Conservation (phyloP, 352 stramenopile species). For the Globisporangium nodosum region DNA sequence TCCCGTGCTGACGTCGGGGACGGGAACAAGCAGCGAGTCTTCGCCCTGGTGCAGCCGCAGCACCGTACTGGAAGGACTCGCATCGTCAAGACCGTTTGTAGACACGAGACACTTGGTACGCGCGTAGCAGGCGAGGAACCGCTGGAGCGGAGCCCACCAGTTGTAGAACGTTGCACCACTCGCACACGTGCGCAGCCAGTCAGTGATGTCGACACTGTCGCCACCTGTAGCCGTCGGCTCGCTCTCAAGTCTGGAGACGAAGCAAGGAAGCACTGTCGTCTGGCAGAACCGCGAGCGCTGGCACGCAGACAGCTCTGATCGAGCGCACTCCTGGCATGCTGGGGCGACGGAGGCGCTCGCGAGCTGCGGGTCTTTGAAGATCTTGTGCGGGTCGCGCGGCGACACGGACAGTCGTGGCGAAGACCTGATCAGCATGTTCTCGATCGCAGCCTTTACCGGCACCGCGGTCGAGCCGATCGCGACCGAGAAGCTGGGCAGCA, state of each 20-base stretch:
- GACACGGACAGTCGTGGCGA: conserved; percentile 1
- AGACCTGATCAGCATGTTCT: conserved; percentile 10
- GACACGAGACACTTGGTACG: conserved; percentile 7
- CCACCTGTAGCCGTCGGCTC: neutral
- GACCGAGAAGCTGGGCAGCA: conserved; percentile 14
- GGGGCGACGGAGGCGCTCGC: neutral
- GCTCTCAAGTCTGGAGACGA: conserved; percentile 3
- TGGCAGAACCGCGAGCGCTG: conserved; percentile 5
- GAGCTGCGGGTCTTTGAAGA: neutral
- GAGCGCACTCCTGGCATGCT: neutral
- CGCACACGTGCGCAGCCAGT: conserved; percentile 1
- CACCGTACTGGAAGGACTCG: neutral
- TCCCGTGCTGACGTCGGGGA: neutral
- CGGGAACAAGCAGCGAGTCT: conserved; percentile 1
- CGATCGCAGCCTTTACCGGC: conserved; percentile 3
- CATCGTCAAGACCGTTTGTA: neutral
- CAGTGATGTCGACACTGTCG: neutral
- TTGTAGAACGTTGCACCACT: conserved; percentile 11
- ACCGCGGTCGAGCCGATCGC: neutral
- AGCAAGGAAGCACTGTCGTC: conserved; percentile 12
- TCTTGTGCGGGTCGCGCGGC: conserved; percentile 1
- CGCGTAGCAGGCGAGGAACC: conserved; percentile 23
- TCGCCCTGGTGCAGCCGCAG: neutral
- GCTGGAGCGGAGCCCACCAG: conserved; percentile 23
- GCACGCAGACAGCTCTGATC: neutral